These are phyloP conservation scores for Leptographium galeiforme DNA, from an alignment of 2,329 filamentous ascomycete genomes.

Conservation along the genomic window DNA sequence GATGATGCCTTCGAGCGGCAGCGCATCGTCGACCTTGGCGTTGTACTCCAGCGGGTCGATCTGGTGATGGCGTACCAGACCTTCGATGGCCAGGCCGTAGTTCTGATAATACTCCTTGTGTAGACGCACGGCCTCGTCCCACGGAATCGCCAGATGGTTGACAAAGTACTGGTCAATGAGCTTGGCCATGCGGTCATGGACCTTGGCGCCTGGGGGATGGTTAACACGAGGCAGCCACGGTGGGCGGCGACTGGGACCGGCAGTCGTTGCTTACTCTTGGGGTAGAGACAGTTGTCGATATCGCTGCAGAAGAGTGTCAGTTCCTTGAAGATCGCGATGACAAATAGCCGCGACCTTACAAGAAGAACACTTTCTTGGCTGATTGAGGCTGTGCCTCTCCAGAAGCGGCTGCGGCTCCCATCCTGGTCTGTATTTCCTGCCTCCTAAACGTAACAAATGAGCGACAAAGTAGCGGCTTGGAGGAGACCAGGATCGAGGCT, in stretches of 20 bases:
- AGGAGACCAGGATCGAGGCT: not conserved
- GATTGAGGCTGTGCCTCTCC: not conserved
- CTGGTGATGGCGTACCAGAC: slow-evolving; percentile 82
- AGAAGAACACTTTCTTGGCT: slow-evolving; percentile 26
- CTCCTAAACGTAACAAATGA: slow-evolving; percentile 2
- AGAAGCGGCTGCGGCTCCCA: slow-evolving; percentile 2
- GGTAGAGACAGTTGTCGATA: slow-evolving; percentile 96
- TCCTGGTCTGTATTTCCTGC: not conserved
- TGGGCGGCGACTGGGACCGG: too few relatives aligned
- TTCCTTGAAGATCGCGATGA: not conserved
- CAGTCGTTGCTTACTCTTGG: slow-evolving; percentile 51
- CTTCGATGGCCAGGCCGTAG: slow-evolving; percentile 95
- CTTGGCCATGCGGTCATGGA: slow-evolving; percentile 78
- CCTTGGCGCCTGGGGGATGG: slow-evolving; percentile 46
- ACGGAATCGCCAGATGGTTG: slow-evolving; percentile 58
- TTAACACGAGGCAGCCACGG: not conserved
- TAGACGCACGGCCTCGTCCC: slow-evolving; percentile 69
- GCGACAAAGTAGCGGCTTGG: not conserved
- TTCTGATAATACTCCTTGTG: slow-evolving; percentile 89
- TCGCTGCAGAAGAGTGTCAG: slow-evolving; percentile 47
- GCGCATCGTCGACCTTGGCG: slow-evolving; percentile 80
- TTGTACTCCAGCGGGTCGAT: slow-evolving; percentile 96
- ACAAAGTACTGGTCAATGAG: slow-evolving; percentile 57
- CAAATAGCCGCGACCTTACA: slow-evolving; percentile 20
- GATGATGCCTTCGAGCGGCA: slow-evolving; percentile 77